Conservation (phyloP, 2,329 filamentous ascomycete species). For the Trichocomaceae sp. region DNA sequence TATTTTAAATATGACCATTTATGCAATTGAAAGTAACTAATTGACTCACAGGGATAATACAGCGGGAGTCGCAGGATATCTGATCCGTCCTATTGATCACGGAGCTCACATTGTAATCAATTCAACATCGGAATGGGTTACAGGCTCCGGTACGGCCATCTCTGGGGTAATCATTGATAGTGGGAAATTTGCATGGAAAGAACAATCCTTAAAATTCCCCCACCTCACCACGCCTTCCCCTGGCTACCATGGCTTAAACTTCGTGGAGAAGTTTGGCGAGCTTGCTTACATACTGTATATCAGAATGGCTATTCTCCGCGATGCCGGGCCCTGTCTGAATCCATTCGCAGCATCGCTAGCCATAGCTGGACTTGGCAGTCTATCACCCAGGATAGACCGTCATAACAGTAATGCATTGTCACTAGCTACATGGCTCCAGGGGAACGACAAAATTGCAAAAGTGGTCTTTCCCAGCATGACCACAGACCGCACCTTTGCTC, state of each 20-base stretch:
- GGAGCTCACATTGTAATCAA: constrained; percentile 86
- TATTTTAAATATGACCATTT: background rate
- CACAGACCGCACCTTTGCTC: background rate
- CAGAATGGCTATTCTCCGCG: constrained; percentile 72
- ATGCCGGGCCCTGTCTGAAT: constrained; percentile 67
- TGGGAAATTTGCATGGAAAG: constrained; percentile 76
- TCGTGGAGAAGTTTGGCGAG: constrained; percentile 76
- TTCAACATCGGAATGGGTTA: constrained; percentile 89
- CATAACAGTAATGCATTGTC: constrained; percentile 70
- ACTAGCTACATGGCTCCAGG: constrained; percentile 68
- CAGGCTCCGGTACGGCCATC: constrained; percentile 81
- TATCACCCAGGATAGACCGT: constrained; percentile 68
- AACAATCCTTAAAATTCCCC: constrained; percentile 65
- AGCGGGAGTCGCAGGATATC: constrained; percentile 82
- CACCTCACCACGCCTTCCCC: constrained; percentile 75
- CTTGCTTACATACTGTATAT: constrained; percentile 70
- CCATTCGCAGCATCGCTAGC: constrained; percentile 75
- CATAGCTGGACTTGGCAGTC: constrained; percentile 71
- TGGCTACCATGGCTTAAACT: constrained; percentile 81
- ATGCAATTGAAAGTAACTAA: background rate
- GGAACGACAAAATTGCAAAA: constrained; percentile 69
- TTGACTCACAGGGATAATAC: constrained; percentile 59
- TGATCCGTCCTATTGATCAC: constrained; percentile 72
- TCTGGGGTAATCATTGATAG: constrained; percentile 74
- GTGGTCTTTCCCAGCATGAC: constrained; percentile 67